Conservation (phyloP, 2,329 filamentous ascomycete species). For the Cercospora sojina region DNA sequence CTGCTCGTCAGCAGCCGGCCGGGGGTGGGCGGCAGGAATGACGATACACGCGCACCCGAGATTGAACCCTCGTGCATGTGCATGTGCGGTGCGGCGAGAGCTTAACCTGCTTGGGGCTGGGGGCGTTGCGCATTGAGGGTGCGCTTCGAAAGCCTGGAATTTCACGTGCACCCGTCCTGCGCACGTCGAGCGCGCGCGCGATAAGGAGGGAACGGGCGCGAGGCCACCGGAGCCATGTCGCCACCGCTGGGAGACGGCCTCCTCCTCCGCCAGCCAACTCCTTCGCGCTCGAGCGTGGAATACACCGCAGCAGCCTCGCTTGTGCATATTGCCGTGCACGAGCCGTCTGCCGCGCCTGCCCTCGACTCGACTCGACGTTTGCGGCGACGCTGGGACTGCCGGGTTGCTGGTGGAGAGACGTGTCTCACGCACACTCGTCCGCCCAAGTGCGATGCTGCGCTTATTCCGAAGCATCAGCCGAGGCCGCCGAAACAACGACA, state of each 20-base stretch:
- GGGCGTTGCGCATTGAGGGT: conserved; percentile 1
- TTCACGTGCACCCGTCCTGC: conserved; percentile 15
- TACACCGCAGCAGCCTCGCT: neutral
- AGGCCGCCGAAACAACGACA: conserved; percentile 24
- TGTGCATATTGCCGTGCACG: conserved; percentile 12
- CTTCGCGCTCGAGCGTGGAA: neutral
- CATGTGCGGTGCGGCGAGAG: conserved; percentile 9
- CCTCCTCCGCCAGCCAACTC: neutral
- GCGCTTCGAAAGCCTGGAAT: conserved; percentile 7
- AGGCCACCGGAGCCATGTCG: conserved; percentile 1
- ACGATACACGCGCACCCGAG: conserved; percentile 1
- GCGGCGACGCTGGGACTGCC: neutral
- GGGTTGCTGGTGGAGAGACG: conserved; percentile 7
- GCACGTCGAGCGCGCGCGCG: neutral
- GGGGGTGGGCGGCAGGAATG: neutral
- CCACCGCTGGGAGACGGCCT: neutral
- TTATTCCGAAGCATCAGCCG: conserved; percentile 30
- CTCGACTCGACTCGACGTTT: neutral
- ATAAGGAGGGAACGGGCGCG: conserved; percentile 8
- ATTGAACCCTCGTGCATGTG: conserved; percentile 4
- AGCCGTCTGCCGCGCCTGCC: neutral
- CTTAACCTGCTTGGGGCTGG: conserved; percentile 8
- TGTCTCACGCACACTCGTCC: conserved; percentile 11
- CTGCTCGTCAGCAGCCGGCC: neutral
- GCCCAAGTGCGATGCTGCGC: conserved; percentile 24